Percentiles rank a stretch among this genome's conserved stretches.
These are phyloP conservation scores for Hericium erinaceus DNA, from an alignment of 768 basidiomycete genomes.

Conservation along the genomic window DNA sequence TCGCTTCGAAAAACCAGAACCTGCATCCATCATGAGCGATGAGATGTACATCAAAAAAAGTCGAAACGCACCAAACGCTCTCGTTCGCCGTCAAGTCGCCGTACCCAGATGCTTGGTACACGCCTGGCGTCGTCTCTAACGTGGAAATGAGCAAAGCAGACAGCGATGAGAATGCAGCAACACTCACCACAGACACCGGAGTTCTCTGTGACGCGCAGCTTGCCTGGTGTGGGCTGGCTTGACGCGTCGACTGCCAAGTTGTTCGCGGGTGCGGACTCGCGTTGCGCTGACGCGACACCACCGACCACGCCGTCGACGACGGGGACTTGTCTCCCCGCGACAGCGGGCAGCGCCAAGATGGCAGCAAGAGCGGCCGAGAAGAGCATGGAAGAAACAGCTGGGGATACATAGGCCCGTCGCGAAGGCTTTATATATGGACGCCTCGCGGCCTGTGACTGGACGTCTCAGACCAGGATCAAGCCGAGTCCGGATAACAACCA, in stretches of 20 bases:
- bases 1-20: conserved; percentile 64
- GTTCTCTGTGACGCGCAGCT: conserved; percentile 48
- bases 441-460: conserved; percentile 11
- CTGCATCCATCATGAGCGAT: conserved; percentile 20
- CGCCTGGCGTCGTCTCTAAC: conserved; percentile 48
- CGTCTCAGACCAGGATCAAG: not conserved
- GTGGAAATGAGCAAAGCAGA: not conserved
- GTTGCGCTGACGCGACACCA: conserved; percentile 23
- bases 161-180: not conserved
- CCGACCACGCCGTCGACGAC: conserved; percentile 41
- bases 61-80: conserved; percentile 41
- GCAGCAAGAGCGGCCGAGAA: conserved; percentile 8
- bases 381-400: conserved; percentile 13
- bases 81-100: conserved; percentile 47
- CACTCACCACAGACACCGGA: conserved; percentile 48
- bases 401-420: not conserved
- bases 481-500: not conserved
- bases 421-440: not conserved
- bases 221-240: conserved; percentile 28
- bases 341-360: conserved; percentile 13
- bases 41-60: not conserved
- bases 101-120: conserved; percentile 56
- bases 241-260: not conserved
- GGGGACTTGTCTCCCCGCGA: conserved; percentile 34
- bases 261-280: not conserved